A percentile compares a stretch with the other conserved stretches of the same genome.
These are phyloP conservation scores for Lactarius hatsudake DNA, from an alignment of 768 basidiomycete species.

Conservation along the genomic window DNA sequence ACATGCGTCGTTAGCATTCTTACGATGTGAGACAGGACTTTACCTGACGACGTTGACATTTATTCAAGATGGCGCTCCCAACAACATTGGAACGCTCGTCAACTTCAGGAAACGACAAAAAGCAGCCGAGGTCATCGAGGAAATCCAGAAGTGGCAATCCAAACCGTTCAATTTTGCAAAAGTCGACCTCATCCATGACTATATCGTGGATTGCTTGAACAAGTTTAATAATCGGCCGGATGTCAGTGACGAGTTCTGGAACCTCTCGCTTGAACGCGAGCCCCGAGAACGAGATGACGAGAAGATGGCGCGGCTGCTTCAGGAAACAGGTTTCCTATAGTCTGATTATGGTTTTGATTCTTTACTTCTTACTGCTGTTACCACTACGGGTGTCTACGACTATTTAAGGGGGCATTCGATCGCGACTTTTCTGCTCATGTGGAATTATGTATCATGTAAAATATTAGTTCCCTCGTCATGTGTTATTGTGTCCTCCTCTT, in stretches of 20 bases:
- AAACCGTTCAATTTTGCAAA: slow-evolving; percentile 82
- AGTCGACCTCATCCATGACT: slow-evolving; percentile 64
- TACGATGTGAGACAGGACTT: slow-evolving; percentile 58
- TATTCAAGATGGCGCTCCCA: slow-evolving; percentile 94
- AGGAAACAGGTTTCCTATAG: slow-evolving; percentile 84
- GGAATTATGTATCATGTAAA: slow-evolving; percentile 27
- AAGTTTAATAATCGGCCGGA: slow-evolving; percentile 66
- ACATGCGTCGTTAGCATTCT: slow-evolving; percentile 3
- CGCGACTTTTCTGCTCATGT: background rate
- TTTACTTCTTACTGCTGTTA: background rate
- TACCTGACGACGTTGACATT: slow-evolving; percentile 97
- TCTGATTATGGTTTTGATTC: background rate
- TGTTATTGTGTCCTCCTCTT: background rate
- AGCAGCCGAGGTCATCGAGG: slow-evolving; percentile 93
- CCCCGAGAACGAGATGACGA: slow-evolving; percentile 95
- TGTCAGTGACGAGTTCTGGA: slow-evolving; percentile 78
- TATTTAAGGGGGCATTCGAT: background rate
- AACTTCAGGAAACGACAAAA: slow-evolving; percentile 96
- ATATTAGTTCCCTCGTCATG: slow-evolving; percentile 10
- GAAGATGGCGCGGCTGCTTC: slow-evolving; percentile 87
- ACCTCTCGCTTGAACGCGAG: slow-evolving; percentile 81
- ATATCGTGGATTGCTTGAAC: slow-evolving; percentile 75
- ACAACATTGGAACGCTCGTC: slow-evolving; percentile 77
- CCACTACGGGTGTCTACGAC: background rate
- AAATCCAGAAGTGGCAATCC: slow-evolving; percentile 95